A percentile compares a stretch with the other conserved stretches of the same genome.
Conservation (phyloP, 2,329 filamentous ascomycete genomes). For the Macrophomina phaseolina region DNA sequence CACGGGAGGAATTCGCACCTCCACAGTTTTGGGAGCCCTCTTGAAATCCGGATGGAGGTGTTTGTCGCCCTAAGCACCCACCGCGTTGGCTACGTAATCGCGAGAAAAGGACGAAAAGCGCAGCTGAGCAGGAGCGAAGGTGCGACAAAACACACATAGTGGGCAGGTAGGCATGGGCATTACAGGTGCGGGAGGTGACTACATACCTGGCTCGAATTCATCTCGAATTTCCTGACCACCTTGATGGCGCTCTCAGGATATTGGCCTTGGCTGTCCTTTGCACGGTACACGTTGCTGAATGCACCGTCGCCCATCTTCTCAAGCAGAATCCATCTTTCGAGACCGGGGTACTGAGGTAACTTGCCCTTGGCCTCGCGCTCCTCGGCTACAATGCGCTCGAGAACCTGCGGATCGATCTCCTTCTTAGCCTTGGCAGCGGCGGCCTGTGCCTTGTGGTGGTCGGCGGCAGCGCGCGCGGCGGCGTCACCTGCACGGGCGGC, state of each 20-base stretch:
- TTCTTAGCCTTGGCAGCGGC: conserved; percentile 51
- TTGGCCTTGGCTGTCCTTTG: conserved; percentile 74
- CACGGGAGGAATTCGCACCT: conserved; percentile 71
- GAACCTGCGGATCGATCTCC: conserved; percentile 65
- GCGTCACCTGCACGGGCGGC: conserved; percentile 71
- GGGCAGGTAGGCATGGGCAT: conserved; percentile 29
- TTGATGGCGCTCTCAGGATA: conserved; percentile 92
- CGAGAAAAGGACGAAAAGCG: conserved; percentile 36
- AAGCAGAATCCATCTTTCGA: conserved; percentile 83
- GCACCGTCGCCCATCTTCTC: conserved; percentile 99
- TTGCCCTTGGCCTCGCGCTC: conserved; percentile 86
- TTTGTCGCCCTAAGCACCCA: conserved; percentile 75
- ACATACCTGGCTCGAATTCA: conserved; percentile 98
- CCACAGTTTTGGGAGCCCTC: conserved; percentile 84
- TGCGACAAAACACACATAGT: conserved; percentile 18
- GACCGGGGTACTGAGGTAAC: conserved; percentile 82
- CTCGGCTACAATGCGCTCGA: conserved; percentile 87
- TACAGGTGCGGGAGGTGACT: conserved; percentile 38
- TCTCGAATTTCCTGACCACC: conserved; percentile 97
- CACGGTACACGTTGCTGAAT: conserved; percentile 98
- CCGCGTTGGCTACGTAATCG: conserved; percentile 57
- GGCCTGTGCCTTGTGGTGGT: conserved; percentile 62
- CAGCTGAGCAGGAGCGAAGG: conserved; percentile 30
- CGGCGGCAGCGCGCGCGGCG: conserved; percentile 67
- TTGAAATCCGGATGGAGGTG: conserved; percentile 97